Conservation (phyloP, 352 stramenopile species). For the Pythium oligandrum region DNA sequence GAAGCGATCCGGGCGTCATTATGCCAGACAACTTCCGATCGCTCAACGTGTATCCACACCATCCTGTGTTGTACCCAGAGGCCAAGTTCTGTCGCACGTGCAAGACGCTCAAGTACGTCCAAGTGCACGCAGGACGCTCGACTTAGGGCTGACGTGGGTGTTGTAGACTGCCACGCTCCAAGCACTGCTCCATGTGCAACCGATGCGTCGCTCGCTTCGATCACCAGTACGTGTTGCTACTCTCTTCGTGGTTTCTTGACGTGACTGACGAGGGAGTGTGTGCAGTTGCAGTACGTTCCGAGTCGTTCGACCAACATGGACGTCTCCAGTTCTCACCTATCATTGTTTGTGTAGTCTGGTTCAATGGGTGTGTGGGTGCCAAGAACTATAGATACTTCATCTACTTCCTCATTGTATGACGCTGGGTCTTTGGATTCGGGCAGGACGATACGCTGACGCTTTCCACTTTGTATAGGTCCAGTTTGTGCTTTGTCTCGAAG, state of each 20-base stretch:
- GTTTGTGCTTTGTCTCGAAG: slow-evolving; percentile 41
- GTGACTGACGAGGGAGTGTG: slow-evolving; percentile 1
- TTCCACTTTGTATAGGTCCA: slow-evolving; percentile 25
- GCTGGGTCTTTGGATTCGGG: not conserved
- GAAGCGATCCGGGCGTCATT: slow-evolving; percentile 72
- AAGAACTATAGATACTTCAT: slow-evolving; percentile 83
- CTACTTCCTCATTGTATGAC: slow-evolving; percentile 38
- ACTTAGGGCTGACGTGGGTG: slow-evolving; percentile 1
- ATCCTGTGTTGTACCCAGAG: slow-evolving; percentile 76
- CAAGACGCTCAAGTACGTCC: slow-evolving; percentile 73
- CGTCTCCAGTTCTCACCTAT: not conserved
- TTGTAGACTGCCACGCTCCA: slow-evolving; percentile 71
- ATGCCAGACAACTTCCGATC: slow-evolving; percentile 34
- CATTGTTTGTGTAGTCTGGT: slow-evolving; percentile 44
- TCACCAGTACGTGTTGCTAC: slow-evolving; percentile 56
- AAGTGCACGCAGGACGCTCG: not conserved
- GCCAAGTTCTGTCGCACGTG: slow-evolving; percentile 84
- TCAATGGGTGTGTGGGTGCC: slow-evolving; percentile 79
- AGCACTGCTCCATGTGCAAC: slow-evolving; percentile 88
- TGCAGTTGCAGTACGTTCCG: slow-evolving; percentile 29
- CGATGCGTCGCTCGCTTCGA: slow-evolving; percentile 87
- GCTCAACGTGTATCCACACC: slow-evolving; percentile 64
- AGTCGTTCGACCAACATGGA: not conserved
- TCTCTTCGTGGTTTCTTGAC: not conserved
- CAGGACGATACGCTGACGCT: not conserved